These are phyloP conservation scores for Monoraphidium neglectum DNA, from an alignment of 139 green algal genomes.

Conservation along the genomic window DNA sequence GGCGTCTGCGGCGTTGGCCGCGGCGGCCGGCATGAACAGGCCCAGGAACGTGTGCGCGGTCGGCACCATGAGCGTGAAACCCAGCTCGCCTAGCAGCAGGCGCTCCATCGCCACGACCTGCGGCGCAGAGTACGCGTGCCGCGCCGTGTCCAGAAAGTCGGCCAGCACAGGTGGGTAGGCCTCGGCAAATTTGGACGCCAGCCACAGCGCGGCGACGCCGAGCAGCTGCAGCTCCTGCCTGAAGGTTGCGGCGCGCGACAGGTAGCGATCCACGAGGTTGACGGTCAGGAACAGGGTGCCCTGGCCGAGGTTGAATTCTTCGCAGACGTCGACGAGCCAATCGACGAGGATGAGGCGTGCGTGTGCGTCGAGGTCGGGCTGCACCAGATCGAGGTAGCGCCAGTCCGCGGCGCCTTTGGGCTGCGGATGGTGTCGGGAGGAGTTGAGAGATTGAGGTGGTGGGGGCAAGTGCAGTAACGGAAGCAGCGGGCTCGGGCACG, in stretches of 20 bases:
- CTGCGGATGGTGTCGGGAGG: constrained; percentile 33
- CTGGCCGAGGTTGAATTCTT: constrained; percentile 84
- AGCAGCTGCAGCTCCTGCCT: constrained; percentile 51
- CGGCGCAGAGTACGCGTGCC: constrained; percentile 80
- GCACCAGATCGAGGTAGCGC: constrained; percentile 63
- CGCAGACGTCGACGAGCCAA: constrained; percentile 86
- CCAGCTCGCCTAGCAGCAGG: constrained; percentile 66
- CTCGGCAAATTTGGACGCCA: constrained; percentile 96
- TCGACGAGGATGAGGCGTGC: constrained; percentile 90
- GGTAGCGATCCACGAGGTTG: constrained; percentile 83
- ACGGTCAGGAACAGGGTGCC: constrained; percentile 90
- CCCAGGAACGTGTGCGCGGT: constrained; percentile 56
- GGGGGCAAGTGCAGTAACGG: too few species aligned
- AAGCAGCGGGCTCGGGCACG: too few species aligned
- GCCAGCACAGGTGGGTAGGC: constrained; percentile 45
- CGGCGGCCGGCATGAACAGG: constrained; percentile 24
- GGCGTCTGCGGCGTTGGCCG: not conserved
- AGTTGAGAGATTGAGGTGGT: not conserved
- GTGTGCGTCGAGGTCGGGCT: constrained; percentile 78
- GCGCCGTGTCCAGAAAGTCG: constrained; percentile 91
- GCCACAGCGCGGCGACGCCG: constrained; percentile 86
- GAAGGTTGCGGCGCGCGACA: constrained; percentile 46
- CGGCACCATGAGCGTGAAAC: constrained; percentile 84
- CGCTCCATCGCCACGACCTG: constrained; percentile 77
- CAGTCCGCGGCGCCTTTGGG: constrained; percentile 36